Conservation (phyloP, 2,329 filamentous ascomycete species). For the Venturia aucupariae region DNA sequence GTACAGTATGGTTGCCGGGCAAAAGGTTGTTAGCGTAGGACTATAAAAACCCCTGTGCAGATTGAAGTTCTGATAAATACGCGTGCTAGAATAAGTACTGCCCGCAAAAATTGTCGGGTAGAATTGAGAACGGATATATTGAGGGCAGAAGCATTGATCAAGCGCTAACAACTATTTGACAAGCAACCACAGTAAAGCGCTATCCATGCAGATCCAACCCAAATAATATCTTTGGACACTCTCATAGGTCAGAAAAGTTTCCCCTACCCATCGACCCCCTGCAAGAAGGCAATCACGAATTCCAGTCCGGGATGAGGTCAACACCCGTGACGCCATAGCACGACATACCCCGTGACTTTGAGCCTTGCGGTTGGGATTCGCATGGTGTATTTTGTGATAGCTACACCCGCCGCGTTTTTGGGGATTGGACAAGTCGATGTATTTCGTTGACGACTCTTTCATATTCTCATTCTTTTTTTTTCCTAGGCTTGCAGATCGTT, state of each 20-base stretch:
- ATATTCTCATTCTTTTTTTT: neutral
- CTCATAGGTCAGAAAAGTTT: neutral
- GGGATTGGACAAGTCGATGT: neutral
- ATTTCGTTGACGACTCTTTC: neutral
- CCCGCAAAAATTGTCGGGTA: too few relatives aligned
- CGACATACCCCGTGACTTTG: constrained; percentile 5
- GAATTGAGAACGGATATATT: too few relatives aligned
- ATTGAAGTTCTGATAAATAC: too few relatives aligned
- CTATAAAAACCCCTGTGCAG: too few relatives aligned
- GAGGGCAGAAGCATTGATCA: too few relatives aligned
- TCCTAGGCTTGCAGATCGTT: neutral
- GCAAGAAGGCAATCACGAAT: constrained; percentile 6
- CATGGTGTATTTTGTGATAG: neutral
- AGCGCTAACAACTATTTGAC: too few relatives aligned
- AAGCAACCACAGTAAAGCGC: too few relatives aligned
- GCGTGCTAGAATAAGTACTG: too few relatives aligned
- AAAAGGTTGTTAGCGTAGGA: too few relatives aligned
- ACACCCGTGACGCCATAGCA: constrained; percentile 1
- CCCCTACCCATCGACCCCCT: neutral
- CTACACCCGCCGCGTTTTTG: neutral
- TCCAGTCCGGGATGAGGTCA: constrained; percentile 8
- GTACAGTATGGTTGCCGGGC: too few relatives aligned
- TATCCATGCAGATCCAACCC: neutral
- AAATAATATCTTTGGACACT: neutral
- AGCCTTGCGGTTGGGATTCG: neutral